phyloP scores from a whole-genome alignment of 306 rosid species.

The Alnus rubra region DNA sequence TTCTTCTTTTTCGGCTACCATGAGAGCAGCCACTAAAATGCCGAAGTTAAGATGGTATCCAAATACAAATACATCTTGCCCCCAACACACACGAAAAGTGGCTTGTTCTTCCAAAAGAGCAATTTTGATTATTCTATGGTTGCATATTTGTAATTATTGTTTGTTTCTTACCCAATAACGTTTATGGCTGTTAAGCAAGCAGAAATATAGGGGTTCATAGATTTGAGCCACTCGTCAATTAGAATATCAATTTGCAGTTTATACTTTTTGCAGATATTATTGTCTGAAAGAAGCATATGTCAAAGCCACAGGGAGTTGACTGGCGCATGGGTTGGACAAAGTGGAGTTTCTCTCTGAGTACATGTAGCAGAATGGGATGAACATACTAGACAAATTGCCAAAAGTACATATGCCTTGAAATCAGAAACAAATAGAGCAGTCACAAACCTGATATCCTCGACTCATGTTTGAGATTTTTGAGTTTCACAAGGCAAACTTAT shows the following conservation, averaged over 20 bases:
- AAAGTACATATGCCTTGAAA: constrained; percentile 12
- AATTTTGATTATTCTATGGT: background rate
- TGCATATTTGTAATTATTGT: background rate
- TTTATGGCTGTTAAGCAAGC: constrained; percentile 5
- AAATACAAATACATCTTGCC: too few relatives aligned
- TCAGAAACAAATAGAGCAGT: background rate
- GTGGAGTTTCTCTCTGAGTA: constrained; percentile 54
- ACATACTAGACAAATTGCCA: background rate
- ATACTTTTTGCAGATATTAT: constrained; percentile 69
- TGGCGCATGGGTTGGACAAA: constrained; percentile 50
- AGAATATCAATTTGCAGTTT: background rate
- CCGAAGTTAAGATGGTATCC: background rate
- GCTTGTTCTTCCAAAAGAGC: background rate
- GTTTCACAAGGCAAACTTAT: constrained; percentile 18
- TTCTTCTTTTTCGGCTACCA: background rate
- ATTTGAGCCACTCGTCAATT: constrained; percentile 1
- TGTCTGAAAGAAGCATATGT: constrained; percentile 87
- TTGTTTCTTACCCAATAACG: background rate
- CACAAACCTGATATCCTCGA: constrained; percentile 45
- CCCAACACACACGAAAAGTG: too few relatives aligned
- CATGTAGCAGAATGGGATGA: too few relatives aligned
- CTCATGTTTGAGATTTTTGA: constrained; percentile 31
- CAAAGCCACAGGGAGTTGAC: constrained; percentile 80
- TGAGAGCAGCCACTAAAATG: background rate
- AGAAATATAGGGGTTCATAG: background rate